Base-by-base conservation (phyloP, 306 rosid genomes). In the Sphenostylis stenocarpa region DNA sequence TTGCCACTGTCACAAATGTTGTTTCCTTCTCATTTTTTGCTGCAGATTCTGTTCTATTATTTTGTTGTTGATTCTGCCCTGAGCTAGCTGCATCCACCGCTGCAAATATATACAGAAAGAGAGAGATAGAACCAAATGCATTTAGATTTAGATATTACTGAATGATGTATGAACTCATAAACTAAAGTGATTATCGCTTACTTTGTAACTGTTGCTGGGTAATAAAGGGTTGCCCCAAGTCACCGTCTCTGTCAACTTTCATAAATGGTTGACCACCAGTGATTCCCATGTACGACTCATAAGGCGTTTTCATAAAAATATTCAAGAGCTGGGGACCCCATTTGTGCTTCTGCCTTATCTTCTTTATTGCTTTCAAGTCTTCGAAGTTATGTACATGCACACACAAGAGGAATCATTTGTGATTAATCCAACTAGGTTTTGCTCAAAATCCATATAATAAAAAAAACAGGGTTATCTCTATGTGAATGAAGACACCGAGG, bases 1-100 rank as follows among this genome's bases (percentile, higher is more conserved):
- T 44, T 0, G 85, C 83, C 13, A 73, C 72, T 0, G 53, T 3
- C 60, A 70, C n/a, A 31, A 76, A 43, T 3, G 85, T 34, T 1
- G 78, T 48, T 11, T 45, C 49, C 7, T 49, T 62, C 3, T 53
- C 75, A 19, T 2, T 21, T 15, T 63, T 63, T 63, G 34, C 7
- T 11, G 26, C 64, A 13, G 44, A 21, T 20, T 53, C 65, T 21
- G 0, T 10, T 64, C 26, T 71, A 9, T 0, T 52, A 14, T 21
- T 34, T 53, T 71, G 52, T 53, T 53, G 36, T 55, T 5, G 51
- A 38, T 2, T 38, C 43, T 38, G 43, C 7, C 11, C 48, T 44
- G 70, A 10, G 36, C 34, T 7, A 6, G 36, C n/a, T 62, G 45
- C 47, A 62, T 16, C 68, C 68, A 62, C 68, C 26, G n/a, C 68